Evolutionary conservation across 1,139 yeast species (phyloP), one percentile per base, ranked within the genome.

Genomic region (Sugiyamaella neomexicana): DNA sequence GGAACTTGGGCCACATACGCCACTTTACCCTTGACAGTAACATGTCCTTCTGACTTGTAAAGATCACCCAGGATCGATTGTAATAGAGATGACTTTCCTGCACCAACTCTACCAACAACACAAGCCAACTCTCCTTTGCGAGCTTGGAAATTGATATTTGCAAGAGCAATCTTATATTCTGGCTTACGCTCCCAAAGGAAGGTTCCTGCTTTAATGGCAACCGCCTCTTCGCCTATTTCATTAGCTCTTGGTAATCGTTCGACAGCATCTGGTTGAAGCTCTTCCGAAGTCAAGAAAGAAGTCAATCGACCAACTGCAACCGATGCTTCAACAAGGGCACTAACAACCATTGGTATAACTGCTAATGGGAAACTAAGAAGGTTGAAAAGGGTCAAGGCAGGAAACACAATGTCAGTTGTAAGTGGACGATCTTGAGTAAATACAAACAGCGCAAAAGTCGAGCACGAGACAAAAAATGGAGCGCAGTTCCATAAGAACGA

Each of bases 1-100:
- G 98, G 83, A n/a, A 80, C 76, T 72, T 93, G 99, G 2, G 97
- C 86, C 43, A 88, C 97, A 71, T 91, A 93, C 0, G 98, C 97
- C 42, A 90, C 77, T 46, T 80, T 78, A 52, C 99, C 99, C 64
- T 81, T 85, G 32, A 87, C 79, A 36, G 75, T 75, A 2, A 89
- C 95, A 38, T 78, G 74, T 53, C 99, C 99, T 52, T 81, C 81
- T 29, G 85, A 78, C 70, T 88, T 86, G 71, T 87, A 85, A 60
- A 91, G 77, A 65, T 91, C 96, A 62, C 98, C 99, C 43, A 93
- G 74, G 40, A 90, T 75, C 17, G 95, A 83, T 70, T 89, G 95
- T 61, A 93, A 77, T 47, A 93, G 72, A 0, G 97, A 89, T 12
- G 97, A 86, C 68, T 93, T 93, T 60, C 99, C 99, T 44, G 88